phyloP scores from a whole-genome alignment of 2,329 filamentous ascomycete genomes.

The Penicillium sp. region DNA sequence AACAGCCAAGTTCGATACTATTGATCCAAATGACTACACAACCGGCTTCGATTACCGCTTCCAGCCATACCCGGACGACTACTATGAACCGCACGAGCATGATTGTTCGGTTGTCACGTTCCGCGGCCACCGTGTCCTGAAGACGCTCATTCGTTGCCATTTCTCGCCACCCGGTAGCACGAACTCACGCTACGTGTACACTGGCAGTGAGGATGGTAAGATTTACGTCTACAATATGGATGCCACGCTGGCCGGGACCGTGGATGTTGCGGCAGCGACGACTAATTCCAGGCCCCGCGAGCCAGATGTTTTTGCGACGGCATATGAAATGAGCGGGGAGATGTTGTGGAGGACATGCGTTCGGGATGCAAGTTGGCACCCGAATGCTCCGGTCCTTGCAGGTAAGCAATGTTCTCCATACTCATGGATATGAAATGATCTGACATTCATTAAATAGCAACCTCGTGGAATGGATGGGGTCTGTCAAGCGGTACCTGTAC shows the following conservation, averaged over 20 bases:
- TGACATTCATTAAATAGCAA: constrained; percentile 55
- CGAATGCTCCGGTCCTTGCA: constrained; percentile 75
- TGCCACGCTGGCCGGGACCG: constrained; percentile 73
- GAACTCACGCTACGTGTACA: constrained; percentile 89
- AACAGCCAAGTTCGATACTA: constrained; percentile 57
- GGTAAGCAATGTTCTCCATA: constrained; percentile 44
- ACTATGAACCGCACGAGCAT: constrained; percentile 67
- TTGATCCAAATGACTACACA: constrained; percentile 55
- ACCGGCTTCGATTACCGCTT: constrained; percentile 66
- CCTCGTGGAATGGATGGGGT: constrained; percentile 77
- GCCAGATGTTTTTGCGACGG: constrained; percentile 54
- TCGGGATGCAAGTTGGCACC: constrained; percentile 88
- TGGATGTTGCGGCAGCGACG: constrained; percentile 76
- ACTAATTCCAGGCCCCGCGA: constrained; percentile 59
- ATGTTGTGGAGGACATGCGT: constrained; percentile 74
- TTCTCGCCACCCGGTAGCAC: constrained; percentile 86
- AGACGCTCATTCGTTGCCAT: constrained; percentile 90
- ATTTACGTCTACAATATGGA: constrained; percentile 94
- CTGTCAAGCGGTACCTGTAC: constrained; percentile 73
- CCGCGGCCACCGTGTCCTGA: constrained; percentile 82
- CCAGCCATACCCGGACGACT: constrained; percentile 53
- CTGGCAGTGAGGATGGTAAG: constrained; percentile 83
- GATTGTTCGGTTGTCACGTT: constrained; percentile 95
- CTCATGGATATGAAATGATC: not conserved
- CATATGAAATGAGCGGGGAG: constrained; percentile 58